Evolutionary conservation across 78 protist species (phyloP).

Genomic region (Dictyostelium firmibasis): DNA sequence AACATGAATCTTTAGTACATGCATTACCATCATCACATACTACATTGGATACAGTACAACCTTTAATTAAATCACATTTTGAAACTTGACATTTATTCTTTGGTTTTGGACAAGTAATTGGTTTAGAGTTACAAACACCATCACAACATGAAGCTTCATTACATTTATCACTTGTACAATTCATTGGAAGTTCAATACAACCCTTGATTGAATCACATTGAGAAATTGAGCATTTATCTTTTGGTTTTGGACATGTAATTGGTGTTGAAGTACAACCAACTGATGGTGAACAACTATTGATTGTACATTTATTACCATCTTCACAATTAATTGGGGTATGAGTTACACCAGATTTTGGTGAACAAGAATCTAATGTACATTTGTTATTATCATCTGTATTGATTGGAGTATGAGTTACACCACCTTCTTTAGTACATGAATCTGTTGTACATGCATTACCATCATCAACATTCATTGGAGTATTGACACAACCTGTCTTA

Average conservation of each 20-base stretch:
- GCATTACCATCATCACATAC: constrained; percentile 6
- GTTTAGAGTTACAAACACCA: neutral
- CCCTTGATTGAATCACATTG: neutral
- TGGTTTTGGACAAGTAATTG: constrained; percentile 12
- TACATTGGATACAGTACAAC: neutral
- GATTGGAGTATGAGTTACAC: constrained; percentile 18
- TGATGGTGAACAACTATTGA: neutral
- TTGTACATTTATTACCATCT: constrained; percentile 44
- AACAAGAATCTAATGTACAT: constrained; percentile 18
- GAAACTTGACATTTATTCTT: constrained; percentile 6
- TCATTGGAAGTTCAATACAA: neutral
- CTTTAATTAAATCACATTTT: neutral
- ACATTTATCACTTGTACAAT: constrained; percentile 12
- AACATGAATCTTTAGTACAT: constrained; percentile 42
- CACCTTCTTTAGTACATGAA: neutral
- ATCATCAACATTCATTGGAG: constrained; percentile 20
- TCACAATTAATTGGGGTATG: neutral
- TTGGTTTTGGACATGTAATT: constrained; percentile 19
- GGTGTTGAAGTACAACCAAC: neutral
- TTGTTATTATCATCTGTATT: neutral
- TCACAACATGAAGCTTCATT: constrained; percentile 27
- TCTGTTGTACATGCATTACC: constrained; percentile 19
- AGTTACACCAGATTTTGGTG: neutral
- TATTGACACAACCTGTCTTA: neutral
- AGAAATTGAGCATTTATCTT: constrained; percentile 7